Evolutionary conservation across 495 filamentous ascomycete genomes (phyloP).

Genomic region (Penicillium ochrochloron): DNA sequence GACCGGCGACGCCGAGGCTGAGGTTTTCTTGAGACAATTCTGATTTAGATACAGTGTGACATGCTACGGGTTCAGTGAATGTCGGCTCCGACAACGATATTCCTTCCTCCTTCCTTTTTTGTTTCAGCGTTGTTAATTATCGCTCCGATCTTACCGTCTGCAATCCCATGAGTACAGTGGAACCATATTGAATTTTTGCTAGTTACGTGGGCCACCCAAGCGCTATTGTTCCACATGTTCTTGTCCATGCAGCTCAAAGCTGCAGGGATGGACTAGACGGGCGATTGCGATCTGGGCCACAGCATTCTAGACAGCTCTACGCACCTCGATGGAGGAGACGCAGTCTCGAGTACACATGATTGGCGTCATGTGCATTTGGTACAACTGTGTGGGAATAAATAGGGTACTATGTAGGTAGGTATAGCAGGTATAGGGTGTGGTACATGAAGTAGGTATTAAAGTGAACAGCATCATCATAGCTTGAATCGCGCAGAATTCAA

Average conservation of each 20-base stretch:
- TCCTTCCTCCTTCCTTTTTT: neutral
- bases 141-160: neutral
- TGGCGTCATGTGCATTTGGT: neutral
- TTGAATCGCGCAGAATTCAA: neutral
- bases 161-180: neutral
- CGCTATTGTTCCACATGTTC: neutral
- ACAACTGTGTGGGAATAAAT: neutral
- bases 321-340: constrained; percentile 1
- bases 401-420: neutral
- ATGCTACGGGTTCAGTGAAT: neutral
- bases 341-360: neutral
- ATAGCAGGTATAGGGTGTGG: neutral
- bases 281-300: constrained; percentile 21
- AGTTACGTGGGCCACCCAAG: neutral
- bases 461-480: constrained; percentile 7
- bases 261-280: constrained; percentile 2
- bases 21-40: neutral
- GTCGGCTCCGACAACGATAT: neutral
- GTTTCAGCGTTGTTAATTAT: neutral
- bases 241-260: constrained; percentile 7
- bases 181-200: neutral
- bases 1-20: neutral
- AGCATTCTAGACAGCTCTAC: constrained; percentile 23
- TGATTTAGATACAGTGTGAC: neutral
- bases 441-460: neutral